Conservation (phyloP, 345 rosid species). For the Pseudoturritis turrita region DNA sequence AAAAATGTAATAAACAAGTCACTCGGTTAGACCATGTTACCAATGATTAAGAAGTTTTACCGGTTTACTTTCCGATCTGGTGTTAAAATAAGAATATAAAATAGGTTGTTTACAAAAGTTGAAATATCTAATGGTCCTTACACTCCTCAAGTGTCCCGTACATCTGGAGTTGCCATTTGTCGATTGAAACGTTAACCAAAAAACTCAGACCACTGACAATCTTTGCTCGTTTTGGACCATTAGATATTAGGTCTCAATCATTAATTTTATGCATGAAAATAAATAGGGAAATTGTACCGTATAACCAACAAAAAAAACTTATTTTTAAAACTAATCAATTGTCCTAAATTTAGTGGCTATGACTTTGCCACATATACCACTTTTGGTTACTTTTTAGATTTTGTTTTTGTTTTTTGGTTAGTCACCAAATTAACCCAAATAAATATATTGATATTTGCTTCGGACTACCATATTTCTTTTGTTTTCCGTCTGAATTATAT, state of each 20-base stretch:
- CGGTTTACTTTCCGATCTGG: not conserved
- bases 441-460: not conserved
- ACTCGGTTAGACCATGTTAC: not conserved
- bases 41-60: not conserved
- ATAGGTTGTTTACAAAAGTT: not conserved
- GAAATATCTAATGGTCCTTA: slow-evolving; percentile 20
- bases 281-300: too few species aligned
- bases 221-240: slow-evolving; percentile 22
- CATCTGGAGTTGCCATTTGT: slow-evolving; percentile 31
- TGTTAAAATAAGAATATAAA: not conserved
- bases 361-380: too few species aligned
- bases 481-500: too few species aligned
- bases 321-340: too few species aligned
- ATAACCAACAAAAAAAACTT: too few species aligned
- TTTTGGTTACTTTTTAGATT: too few species aligned
- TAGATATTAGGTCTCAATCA: slow-evolving; percentile 9
- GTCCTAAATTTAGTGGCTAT: too few species aligned
- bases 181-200: slow-evolving; percentile 20
- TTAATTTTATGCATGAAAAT: not conserved
- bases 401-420: too few species aligned
- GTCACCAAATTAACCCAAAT: too few species aligned
- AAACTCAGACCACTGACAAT: slow-evolving; percentile 17
- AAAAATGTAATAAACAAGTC: not conserved
- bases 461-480: too few species aligned
- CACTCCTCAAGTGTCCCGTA: slow-evolving; percentile 7